Base-by-base conservation (phyloP, 2,329 filamentous ascomycete genomes). In the Aspergillus brasiliensis region DNA sequence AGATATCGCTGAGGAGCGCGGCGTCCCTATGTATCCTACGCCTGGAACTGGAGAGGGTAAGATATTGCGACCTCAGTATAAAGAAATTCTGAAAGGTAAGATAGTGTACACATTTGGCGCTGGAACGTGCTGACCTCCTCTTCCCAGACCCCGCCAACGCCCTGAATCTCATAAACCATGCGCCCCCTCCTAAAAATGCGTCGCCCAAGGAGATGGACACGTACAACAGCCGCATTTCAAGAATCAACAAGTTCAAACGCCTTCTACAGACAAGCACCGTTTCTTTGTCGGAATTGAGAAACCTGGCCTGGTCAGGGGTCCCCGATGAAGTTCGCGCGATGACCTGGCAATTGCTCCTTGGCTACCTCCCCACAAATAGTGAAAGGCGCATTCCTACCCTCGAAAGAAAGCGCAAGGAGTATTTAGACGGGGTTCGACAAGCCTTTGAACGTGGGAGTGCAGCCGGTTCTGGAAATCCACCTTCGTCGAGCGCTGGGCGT, bases 181-280 rank as follows among this genome's bases (percentile, higher is more conserved):
- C 92, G 5, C 80, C 91, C 0, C 82, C 91, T 48, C 87, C 91
- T 10, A 78, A 84, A 25, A 89, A 90, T 71, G 91, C 93, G 2
- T 85, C 88, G 0, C 84, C 88, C 1, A 98, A 96, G 74, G 92
- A 97, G 72, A 82, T 89, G 17, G 94, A 98, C 72, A 89, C 88
- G 11, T 88, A 96, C 72, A 93, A 91, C 58, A 90, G 93, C 47
- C 88, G 92, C 61, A 95, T 97, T 69, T 90, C 91, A 6, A 88
- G 95, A 63, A 99, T 99, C 74, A 97, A 99, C 79, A 98, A 98
- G 74, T 99, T 99, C 80, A 99, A 99, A 77, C 90, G 90, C 69
- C 91, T 99, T 55, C 82, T 99, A 6, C 95, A 99, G 78, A 87
- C 94, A 21, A 97, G 91, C 42, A 92, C 91, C 1, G 95, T 99